Conservation (phyloP, 306 rosid species). For the Lathyrus sativus region DNA sequence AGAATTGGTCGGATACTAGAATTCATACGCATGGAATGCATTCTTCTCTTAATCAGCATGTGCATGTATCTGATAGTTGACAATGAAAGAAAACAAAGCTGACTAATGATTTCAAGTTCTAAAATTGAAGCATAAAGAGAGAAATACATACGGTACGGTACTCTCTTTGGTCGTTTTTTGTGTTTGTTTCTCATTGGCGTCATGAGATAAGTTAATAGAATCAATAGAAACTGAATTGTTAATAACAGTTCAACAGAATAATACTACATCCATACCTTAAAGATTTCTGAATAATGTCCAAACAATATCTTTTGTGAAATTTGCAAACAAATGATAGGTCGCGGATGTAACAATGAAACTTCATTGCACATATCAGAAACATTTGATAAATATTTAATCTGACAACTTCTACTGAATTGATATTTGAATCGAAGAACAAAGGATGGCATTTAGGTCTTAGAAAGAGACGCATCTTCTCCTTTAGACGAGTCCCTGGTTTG, state of each 20-base stretch:
- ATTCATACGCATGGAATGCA: conserved; percentile 43
- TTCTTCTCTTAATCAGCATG: conserved; percentile 63
- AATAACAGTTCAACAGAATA: conserved; percentile 16
- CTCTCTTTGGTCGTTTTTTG: too few species aligned
- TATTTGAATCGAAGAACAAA: conserved; percentile 77
- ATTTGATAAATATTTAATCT: conserved; percentile 74
- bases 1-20: conserved; percentile 55
- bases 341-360: conserved; percentile 72
- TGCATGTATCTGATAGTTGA: conserved; percentile 63
- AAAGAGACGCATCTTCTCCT: conserved; percentile 61
- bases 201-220: conserved; percentile 29
- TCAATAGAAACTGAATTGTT: conserved; percentile 21
- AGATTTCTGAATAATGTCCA: conserved; percentile 52
- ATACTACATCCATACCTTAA: conserved; percentile 55
- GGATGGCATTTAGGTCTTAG: conserved; percentile 89
- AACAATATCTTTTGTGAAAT: conserved; percentile 42
- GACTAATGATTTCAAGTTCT: background rate
- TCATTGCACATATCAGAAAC: conserved; percentile 81
- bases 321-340: conserved; percentile 68
- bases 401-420: conserved; percentile 81
- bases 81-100: conserved; percentile 23
- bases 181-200: background rate
- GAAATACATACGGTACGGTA: background rate
- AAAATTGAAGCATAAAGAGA: conserved; percentile 12
- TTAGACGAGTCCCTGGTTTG: conserved; percentile 56